phyloP scores from a whole-genome alignment of 1,284 basidiomycete species.

The Trametes hirsuta region DNA sequence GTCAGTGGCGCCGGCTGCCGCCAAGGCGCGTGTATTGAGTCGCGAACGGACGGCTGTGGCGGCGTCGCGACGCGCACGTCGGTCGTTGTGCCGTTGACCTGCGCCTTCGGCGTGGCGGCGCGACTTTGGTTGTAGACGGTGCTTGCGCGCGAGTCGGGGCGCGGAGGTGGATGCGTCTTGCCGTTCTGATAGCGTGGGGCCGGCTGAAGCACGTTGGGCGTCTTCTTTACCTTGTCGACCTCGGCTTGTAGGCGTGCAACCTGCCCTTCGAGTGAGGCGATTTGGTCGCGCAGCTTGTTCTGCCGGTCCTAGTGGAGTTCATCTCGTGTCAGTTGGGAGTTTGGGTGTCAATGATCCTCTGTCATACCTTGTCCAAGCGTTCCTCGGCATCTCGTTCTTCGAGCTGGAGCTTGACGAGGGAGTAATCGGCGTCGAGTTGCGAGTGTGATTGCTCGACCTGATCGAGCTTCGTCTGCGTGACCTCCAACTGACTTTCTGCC shows the following conservation, averaged over 20 bases:
- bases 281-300: slow-evolving; percentile 66
- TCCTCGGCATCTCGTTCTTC: slow-evolving; percentile 75
- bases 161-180: slow-evolving; percentile 46
- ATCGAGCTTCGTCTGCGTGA: slow-evolving; percentile 60
- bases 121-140: slow-evolving; percentile 52
- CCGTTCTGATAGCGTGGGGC: slow-evolving; percentile 30
- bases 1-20: slow-evolving; percentile 17
- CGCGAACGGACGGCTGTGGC: slow-evolving; percentile 62
- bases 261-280: slow-evolving; percentile 64
- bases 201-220: slow-evolving; percentile 32
- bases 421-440: slow-evolving; percentile 72
- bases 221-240: slow-evolving; percentile 53
- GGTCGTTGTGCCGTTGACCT: slow-evolving; percentile 32
- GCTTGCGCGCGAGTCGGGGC: slow-evolving; percentile 73
- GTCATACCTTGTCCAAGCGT: slow-evolving; percentile 61
- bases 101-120: slow-evolving; percentile 43
- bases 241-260: slow-evolving; percentile 61
- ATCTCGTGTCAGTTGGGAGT: neutral
- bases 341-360: neutral
- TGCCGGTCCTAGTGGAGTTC: slow-evolving; percentile 62
- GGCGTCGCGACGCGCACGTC: slow-evolving; percentile 48
- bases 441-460: slow-evolving; percentile 63
- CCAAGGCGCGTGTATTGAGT: slow-evolving; percentile 73
- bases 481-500: slow-evolving; percentile 62
- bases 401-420: slow-evolving; percentile 65